These are phyloP conservation scores for Extremus antarcticus DNA, from an alignment of 495 filamentous ascomycete genomes.

Conservation along the genomic window DNA sequence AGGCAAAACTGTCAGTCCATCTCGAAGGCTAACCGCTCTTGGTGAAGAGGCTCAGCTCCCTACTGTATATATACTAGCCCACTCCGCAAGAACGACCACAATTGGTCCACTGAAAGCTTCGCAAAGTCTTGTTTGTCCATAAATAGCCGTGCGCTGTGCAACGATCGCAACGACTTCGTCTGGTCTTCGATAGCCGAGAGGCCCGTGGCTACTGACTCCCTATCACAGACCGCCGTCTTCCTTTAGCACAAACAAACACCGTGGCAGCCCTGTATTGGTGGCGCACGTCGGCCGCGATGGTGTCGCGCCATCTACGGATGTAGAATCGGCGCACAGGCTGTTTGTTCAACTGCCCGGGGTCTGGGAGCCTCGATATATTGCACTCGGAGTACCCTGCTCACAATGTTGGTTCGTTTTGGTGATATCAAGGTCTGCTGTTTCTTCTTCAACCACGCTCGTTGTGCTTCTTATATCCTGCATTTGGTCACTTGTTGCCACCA, in stretches of 20 bases:
- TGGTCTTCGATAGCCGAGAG: neutral
- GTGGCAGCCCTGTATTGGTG: neutral
- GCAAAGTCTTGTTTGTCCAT: neutral
- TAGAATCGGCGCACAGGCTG: neutral
- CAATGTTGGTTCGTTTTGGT: neutral
- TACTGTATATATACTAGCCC: neutral
- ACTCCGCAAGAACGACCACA: neutral
- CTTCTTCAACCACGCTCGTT: too few relatives aligned
- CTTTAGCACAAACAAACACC: too few relatives aligned
- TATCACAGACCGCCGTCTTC: neutral
- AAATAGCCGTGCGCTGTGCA: neutral
- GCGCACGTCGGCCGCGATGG: neutral
- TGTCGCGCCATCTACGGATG: neutral
- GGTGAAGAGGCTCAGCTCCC: too few relatives aligned
- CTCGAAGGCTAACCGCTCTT: too few relatives aligned
- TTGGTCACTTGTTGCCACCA: neutral
- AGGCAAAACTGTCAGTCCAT: too few relatives aligned
- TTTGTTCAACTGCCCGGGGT: neutral
- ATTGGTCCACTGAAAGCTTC: neutral
- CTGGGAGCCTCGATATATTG: neutral
- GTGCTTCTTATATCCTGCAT: too few relatives aligned
- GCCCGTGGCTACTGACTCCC: neutral
- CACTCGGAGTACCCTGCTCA: too few relatives aligned
- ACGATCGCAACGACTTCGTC: neutral
- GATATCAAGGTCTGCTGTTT: neutral